Conservation (phyloP, 1,284 basidiomycete species). For the Ceraceosorus guamensis region DNA sequence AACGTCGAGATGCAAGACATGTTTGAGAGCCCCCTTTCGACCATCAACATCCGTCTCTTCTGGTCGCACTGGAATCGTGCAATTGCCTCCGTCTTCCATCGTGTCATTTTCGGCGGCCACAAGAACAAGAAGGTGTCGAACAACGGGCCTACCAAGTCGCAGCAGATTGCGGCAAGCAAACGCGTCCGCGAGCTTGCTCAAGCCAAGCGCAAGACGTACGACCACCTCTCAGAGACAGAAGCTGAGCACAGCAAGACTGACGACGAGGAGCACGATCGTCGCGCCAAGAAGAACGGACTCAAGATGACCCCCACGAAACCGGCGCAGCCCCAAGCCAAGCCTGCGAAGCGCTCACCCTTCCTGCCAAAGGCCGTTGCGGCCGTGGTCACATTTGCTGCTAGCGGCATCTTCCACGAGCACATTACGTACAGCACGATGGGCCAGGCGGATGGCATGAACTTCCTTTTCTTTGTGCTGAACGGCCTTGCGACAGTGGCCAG, state of each 20-base stretch:
- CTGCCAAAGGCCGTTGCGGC: conserved; percentile 34
- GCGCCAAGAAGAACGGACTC: conserved; percentile 14
- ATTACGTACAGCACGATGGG: conserved; percentile 38
- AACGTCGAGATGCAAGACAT: conserved; percentile 45
- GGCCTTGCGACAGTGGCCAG: conserved; percentile 27
- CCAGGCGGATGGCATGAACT: conserved; percentile 42
- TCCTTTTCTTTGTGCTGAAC: conserved; percentile 33
- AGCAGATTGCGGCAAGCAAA: background rate
- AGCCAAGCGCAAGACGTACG: conserved; percentile 22
- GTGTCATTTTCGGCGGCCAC: conserved; percentile 44
- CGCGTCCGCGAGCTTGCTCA: background rate
- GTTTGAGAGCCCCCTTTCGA: conserved; percentile 45
- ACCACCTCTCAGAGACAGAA: conserved; percentile 39
- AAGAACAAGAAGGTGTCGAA: conserved; percentile 13
- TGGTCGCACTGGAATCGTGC: conserved; percentile 48
- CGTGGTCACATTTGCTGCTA: conserved; percentile 42
- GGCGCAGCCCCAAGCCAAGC: conserved; percentile 10
- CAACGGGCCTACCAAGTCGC: background rate
- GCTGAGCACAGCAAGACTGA: conserved; percentile 29
- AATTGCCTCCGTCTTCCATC: conserved; percentile 44
- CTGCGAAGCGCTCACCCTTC: conserved; percentile 21
- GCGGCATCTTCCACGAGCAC: conserved; percentile 44
- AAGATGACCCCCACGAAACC: conserved; percentile 20
- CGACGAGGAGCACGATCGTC: conserved; percentile 20
- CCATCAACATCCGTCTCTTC: conserved; percentile 44